Evolutionary conservation across 805 yeast species (phyloP), one percentile per base, ranked within the genome.

Genomic region (Yarrowia sp.): DNA sequence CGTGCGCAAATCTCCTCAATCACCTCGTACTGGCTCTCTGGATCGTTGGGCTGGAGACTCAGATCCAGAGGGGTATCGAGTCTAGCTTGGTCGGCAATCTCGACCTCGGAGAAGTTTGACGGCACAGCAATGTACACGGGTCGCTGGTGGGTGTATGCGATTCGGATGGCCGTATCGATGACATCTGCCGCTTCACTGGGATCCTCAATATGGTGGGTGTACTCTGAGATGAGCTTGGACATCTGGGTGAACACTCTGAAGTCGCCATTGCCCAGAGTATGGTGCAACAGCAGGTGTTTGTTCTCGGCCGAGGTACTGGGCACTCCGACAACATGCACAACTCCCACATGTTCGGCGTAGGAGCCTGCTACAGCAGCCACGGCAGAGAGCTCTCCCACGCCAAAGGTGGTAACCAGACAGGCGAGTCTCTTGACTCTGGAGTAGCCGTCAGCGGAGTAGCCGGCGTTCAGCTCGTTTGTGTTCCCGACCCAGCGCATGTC

Each of bases 371-470:
- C 84, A 74, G 95, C 97, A 79, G 90, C 90, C 74, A 90, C 82
- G 12, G 96, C 94, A 38, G 90, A 85, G 76, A 90, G 83, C 79
- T 90, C 97, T 78, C 97, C 97, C 69, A 91, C 97, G 80, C 97
- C 97, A 77, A 91, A 91, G 64, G 97, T 91, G 77, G 97, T 91
- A 75, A 90, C 83, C 64, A 91, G 73, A 73, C 90, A 88, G 71
- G 89, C 85, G 77, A 90, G 80, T 70, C 93, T 89, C 80, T 89
- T 90, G 74, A 91, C 83, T 78, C 97, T 82, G 67, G 94, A 87
- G 81, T 91, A 91, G 72, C 97, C 97, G 79, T 91, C 97, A 56
- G 95, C 92, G 67, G 96, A 90, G 74, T 89, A 89, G 50, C 95
- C 90, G 55, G 97, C 95, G 78, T 91, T 91, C 81, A 91, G 84